Evolutionary conservation across 805 yeast genomes (phyloP).

Genomic region (Candida pini): DNA sequence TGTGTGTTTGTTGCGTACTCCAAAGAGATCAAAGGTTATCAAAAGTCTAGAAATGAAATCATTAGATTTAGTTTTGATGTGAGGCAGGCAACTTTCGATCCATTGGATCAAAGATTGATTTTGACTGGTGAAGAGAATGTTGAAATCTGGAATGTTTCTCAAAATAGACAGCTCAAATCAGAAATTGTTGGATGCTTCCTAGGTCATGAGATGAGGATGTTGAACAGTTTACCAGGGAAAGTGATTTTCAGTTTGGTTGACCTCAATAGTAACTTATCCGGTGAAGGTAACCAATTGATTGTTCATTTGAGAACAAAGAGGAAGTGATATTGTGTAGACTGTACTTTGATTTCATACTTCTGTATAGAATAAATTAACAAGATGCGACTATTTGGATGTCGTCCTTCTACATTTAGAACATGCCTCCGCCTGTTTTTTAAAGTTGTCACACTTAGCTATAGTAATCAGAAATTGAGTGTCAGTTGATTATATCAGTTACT

Average conservation of each 20-base stretch:
- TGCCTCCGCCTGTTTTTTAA: too few relatives aligned
- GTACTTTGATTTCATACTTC: too few relatives aligned
- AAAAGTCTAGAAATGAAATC: constrained; percentile 22
- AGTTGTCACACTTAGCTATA: too few relatives aligned
- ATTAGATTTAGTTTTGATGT: constrained; percentile 22
- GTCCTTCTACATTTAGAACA: too few relatives aligned
- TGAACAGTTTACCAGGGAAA: constrained; percentile 25
- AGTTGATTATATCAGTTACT: too few relatives aligned
- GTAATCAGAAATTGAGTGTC: too few relatives aligned
- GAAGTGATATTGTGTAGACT: neutral
- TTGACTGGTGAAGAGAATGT: constrained; percentile 18
- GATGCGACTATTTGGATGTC: too few relatives aligned
- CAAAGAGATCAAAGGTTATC: constrained; percentile 13
- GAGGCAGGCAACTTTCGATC: constrained; percentile 23
- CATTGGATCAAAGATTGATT: constrained; percentile 20
- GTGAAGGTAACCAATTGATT: constrained; percentile 13
- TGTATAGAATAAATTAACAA: too few relatives aligned
- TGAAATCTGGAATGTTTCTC: constrained; percentile 24
- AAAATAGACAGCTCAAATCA: constrained; percentile 15
- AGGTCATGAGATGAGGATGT: constrained; percentile 18
- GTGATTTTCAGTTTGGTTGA: constrained; percentile 19
- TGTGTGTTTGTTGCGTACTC: constrained; percentile 23
- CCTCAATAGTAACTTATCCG: constrained; percentile 4
- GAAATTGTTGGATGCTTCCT: constrained; percentile 20
- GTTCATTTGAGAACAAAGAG: constrained; percentile 11